Percentiles rank a stretch among this genome's conserved stretches.
These are phyloP conservation scores for Colletotrichum brevisporum DNA, from an alignment of 2,329 filamentous ascomycete species.

Conservation along the genomic window DNA sequence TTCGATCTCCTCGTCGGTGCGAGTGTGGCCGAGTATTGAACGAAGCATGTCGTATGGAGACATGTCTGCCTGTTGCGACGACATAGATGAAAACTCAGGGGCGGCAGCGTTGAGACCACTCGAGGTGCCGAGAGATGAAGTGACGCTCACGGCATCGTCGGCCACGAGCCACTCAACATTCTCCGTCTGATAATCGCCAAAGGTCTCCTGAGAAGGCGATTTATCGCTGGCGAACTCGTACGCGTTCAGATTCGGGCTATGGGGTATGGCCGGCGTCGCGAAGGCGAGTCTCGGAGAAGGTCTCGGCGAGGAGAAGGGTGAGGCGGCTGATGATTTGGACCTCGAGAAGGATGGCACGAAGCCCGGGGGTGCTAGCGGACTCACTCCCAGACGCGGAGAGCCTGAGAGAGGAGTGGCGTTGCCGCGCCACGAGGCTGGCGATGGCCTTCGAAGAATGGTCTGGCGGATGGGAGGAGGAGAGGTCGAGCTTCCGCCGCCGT, in stretches of 20 bases:
- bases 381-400: constrained; percentile 85
- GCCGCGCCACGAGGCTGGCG: constrained; percentile 93
- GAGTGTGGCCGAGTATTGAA: constrained; percentile 90
- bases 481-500: constrained; percentile 73
- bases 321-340: constrained; percentile 83
- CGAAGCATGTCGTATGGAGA: constrained; percentile 98
- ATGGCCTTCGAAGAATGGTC: constrained; percentile 89
- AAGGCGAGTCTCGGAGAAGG: constrained; percentile 93
- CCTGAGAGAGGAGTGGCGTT: constrained; percentile 85
- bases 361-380: constrained; percentile 86
- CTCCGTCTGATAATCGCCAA: constrained; percentile 91
- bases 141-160: constrained; percentile 84
- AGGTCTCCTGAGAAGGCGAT: constrained; percentile 85
- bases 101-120: constrained; percentile 84
- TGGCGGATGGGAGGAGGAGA: constrained; percentile 90
- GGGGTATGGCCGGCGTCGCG: constrained; percentile 90
- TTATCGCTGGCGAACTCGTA: constrained; percentile 93
- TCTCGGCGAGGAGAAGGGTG: constrained; percentile 93
- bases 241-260: constrained; percentile 93
- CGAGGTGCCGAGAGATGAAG: constrained; percentile 78
- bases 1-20: constrained; percentile 95
- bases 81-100: constrained; percentile 78
- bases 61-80: constrained; percentile 85
- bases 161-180: constrained; percentile 98
- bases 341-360: constrained; percentile 85